These are phyloP conservation scores for Xylaria sp. DNA, from an alignment of 2,329 filamentous ascomycete genomes.

Conservation along the genomic window DNA sequence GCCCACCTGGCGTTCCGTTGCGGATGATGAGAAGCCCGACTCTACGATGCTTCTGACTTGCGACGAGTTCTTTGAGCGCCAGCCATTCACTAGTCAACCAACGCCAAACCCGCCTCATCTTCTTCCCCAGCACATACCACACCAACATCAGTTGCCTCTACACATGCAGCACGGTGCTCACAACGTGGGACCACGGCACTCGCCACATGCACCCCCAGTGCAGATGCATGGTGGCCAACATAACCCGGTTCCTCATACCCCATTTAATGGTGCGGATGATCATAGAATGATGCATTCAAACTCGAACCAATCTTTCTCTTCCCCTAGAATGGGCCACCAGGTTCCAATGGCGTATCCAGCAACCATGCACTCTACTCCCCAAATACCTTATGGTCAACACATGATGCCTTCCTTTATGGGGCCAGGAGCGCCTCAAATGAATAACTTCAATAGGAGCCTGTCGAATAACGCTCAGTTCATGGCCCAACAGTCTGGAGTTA, in stretches of 20 bases:
- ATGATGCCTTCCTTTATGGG: slow-evolving; percentile 77
- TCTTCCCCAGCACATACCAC: slow-evolving; percentile 74
- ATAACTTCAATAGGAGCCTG: slow-evolving; percentile 73
- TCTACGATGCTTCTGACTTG: slow-evolving; percentile 75
- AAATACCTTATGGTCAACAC: slow-evolving; percentile 76
- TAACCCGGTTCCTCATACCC: slow-evolving; percentile 69
- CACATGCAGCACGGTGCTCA: slow-evolving; percentile 81
- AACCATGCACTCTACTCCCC: slow-evolving; percentile 73
- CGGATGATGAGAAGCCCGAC: slow-evolving; percentile 75
- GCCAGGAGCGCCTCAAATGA: slow-evolving; percentile 75
- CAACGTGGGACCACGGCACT: slow-evolving; percentile 73
- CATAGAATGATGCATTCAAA: slow-evolving; percentile 90
- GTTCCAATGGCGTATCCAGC: slow-evolving; percentile 75
- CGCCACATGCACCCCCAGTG: slow-evolving; percentile 80
- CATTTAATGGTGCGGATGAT: slow-evolving; percentile 80
- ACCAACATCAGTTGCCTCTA: slow-evolving; percentile 84
- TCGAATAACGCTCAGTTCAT: slow-evolving; percentile 79
- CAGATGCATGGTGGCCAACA: slow-evolving; percentile 81
- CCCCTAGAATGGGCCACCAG: slow-evolving; percentile 79
- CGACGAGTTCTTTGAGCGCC: slow-evolving; percentile 80
- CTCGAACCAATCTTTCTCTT: slow-evolving; percentile 85
- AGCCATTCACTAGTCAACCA: slow-evolving; percentile 68
- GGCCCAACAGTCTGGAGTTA: slow-evolving; percentile 73
- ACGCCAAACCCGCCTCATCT: slow-evolving; percentile 76
- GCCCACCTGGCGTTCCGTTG: slow-evolving; percentile 82